phyloP scores from a whole-genome alignment of 1,139 yeast species.

The Suhomyces bokatorum region DNA sequence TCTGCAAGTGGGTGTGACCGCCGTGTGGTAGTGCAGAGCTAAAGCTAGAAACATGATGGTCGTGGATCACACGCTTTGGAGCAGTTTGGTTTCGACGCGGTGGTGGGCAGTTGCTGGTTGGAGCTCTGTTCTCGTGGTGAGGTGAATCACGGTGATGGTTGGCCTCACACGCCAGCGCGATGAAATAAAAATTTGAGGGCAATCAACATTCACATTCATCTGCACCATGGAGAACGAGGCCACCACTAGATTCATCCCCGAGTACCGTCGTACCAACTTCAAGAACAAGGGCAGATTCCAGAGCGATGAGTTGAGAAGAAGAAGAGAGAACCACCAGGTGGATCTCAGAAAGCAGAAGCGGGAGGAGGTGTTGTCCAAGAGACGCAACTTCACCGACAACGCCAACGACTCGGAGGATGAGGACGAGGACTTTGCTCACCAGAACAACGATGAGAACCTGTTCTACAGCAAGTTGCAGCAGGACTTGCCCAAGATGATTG shows the following conservation, averaged over 20 bases:
- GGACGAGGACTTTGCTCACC: slow-evolving; percentile 47
- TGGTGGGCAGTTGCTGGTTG: neutral
- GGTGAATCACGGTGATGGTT: neutral
- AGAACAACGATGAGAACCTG: slow-evolving; percentile 46
- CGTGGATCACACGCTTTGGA: neutral
- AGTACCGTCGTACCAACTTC: slow-evolving; percentile 94
- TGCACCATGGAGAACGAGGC: slow-evolving; percentile 71
- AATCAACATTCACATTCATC: slow-evolving; percentile 2
- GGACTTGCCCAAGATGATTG: slow-evolving; percentile 85
- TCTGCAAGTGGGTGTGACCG: neutral
- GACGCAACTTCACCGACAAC: slow-evolving; percentile 67
- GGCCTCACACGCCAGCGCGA: slow-evolving; percentile 8
- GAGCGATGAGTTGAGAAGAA: slow-evolving; percentile 94
- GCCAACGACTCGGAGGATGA: slow-evolving; percentile 47
- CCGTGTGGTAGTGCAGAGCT: neutral
- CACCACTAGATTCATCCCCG: slow-evolving; percentile 88
- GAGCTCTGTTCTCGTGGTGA: neutral
- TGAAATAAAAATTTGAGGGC: slow-evolving; percentile 7
- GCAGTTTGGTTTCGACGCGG: too few species aligned
- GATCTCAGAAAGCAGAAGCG: slow-evolving; percentile 95
- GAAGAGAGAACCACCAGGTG: slow-evolving; percentile 97
- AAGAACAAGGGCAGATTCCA: slow-evolving; percentile 93
- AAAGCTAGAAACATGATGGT: neutral
- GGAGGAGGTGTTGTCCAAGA: slow-evolving; percentile 90
- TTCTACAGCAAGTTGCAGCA: slow-evolving; percentile 61